Base-by-base conservation (phyloP, 768 basidiomycete genomes). In the Sistotremastrum suecicum region DNA sequence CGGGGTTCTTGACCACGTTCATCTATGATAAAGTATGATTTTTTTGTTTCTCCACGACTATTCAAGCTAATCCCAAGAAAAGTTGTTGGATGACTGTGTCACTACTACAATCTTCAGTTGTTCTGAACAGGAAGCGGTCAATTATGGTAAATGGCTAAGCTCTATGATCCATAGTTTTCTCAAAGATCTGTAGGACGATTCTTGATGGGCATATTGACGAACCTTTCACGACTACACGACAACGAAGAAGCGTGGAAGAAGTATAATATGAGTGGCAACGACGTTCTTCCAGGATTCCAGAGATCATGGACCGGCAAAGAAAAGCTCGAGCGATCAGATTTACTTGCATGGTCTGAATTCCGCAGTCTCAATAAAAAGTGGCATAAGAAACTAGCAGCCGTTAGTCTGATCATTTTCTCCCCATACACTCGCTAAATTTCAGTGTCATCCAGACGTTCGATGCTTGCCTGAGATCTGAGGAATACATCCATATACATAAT, bases 401-500 rank as follows among this genome's bases (percentile, higher is more conserved):
- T 89, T 57, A 42, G 72, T 63, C 3, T 5, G 44, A 34, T 45
- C 39, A 41, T 30, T 44, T 41, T 12, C 12, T 5, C 36, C 43
- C 32, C 34, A 30, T 5, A 39, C 34, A 9, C 5, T 35, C 30
- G n/a, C 31, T 41, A 9, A 20, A 11, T 53, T 8, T 55, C 31
- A 34, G 37, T 36, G 48, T 34, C 12, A 55, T 40, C n/a, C 44
- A 91, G 91, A 78, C 76, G 46, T 77, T 97, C 52, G 67, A 72
- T 12, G 81, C 78, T 33, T 90, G 84, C 57, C 81, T 97, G 50
- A 74, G 80, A 55, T 83, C 90, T 2, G 76, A 75, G 42, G 92
- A 92, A 56, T 98, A 92, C 60, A 94, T 97, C 85, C 90, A 90
- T 55, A 86, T 97, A 45, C 92, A 94, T 62, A 99, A 99, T 58